Evolutionary conservation across 2,329 filamentous ascomycete genomes (phyloP), one percentile per base, ranked within the genome.

Genomic region (Claviceps sp.): DNA sequence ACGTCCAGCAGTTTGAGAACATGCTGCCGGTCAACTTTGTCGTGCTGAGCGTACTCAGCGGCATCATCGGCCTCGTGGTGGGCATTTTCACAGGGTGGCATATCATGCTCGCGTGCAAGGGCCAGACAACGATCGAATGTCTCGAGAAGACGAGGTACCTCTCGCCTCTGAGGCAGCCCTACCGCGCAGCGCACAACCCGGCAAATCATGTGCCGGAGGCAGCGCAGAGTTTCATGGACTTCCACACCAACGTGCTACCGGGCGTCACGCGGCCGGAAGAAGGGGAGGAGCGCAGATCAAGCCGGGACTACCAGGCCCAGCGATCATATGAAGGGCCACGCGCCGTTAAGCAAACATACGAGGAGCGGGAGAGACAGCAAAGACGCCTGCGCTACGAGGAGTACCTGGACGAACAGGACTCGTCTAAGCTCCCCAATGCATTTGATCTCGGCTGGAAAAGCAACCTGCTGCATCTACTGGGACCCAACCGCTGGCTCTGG

Each of bases 131-230:
- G 3, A 96, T 98, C 53, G 93, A 98, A 66, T 95, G 86, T 61
- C 72, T 98, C 54, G 93, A 98, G 68, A 96, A 93, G 73, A 97
- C 91, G 2, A 80, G 93, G 51, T 98, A 98, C 68, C 77, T 95
- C 7, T 88, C 86, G 9, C 88, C 88, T 0, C 66, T 95, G 54
- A 79, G 85, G 52, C 78, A 78, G 47, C 77, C 91, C 62, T 82
- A 86, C 62, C 72, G 79, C 55, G 77, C 83, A 51, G 73, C 78
- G 46, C 74, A 78, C 55, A 71, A 77, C 63, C 76, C 71, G 61
- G 71, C 72, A 50, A 66, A 75, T 56, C 69, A 70, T 44, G 66
- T 71, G 39, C 68, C 74, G 9, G 68, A 80, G 4, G 82, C 79
- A 47, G 76, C 74, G 23, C 83, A 89, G 57, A 86, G 89, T 60